Conservation (phyloP, 495 filamentous ascomycete species). For the Terfezia boudieri region DNA sequence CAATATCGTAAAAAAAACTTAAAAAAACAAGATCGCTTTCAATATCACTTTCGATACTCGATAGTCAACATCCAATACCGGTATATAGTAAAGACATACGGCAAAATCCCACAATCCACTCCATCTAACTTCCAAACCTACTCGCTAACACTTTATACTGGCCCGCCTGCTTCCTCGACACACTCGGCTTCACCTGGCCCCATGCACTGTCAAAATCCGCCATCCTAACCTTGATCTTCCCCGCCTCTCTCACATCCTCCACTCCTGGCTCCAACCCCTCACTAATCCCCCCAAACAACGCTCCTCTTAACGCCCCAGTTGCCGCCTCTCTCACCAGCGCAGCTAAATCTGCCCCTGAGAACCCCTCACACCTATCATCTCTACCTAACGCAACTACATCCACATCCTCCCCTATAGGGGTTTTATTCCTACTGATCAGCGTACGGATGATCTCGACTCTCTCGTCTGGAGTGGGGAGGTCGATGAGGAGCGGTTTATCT, state of each 20-base stretch:
- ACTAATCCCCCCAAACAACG: slow-evolving; percentile 10
- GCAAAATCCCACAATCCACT: too few relatives aligned
- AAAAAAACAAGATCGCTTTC: too few relatives aligned
- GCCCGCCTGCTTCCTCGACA: slow-evolving; percentile 37
- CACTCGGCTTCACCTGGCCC: slow-evolving; percentile 51
- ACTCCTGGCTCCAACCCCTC: slow-evolving; percentile 12
- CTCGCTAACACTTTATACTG: slow-evolving; percentile 41
- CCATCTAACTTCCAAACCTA: slow-evolving; percentile 6
- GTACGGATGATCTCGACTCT: slow-evolving; percentile 70
- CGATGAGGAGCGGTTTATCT: slow-evolving; percentile 75
- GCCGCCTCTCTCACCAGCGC: slow-evolving; percentile 39
- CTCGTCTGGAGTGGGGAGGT: slow-evolving; percentile 56
- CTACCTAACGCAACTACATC: slow-evolving; percentile 37
- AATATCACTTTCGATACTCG: too few relatives aligned
- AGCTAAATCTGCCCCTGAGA: slow-evolving; percentile 73
- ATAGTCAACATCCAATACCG: too few relatives aligned
- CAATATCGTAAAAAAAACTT: too few relatives aligned
- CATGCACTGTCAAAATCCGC: slow-evolving; percentile 62
- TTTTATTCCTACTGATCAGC: slow-evolving; percentile 34
- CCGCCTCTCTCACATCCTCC: slow-evolving; percentile 9
- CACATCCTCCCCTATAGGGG: slow-evolving; percentile 24
- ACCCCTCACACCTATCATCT: slow-evolving; percentile 49
- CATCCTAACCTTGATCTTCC: slow-evolving; percentile 30
- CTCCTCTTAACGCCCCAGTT: slow-evolving; percentile 14
- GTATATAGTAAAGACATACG: too few relatives aligned